phyloP scores from a whole-genome alignment of 768 basidiomycete species.

The Kondoa malvinella region DNA sequence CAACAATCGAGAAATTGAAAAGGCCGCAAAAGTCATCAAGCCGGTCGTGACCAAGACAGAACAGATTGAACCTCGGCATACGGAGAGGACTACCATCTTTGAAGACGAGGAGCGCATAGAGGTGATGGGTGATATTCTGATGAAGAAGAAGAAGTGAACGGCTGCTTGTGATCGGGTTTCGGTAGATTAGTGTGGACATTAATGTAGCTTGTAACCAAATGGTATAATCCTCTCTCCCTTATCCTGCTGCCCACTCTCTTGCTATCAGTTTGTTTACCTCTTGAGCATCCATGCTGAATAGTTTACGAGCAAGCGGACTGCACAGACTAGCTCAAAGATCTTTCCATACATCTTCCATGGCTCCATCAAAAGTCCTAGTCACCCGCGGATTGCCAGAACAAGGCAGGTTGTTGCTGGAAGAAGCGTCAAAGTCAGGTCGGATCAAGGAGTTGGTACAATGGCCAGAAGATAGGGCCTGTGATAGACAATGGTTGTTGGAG shows the following conservation, averaged over 20 bases:
- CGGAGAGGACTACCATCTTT: background rate
- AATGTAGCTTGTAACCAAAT: no score
- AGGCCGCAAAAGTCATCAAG: background rate
- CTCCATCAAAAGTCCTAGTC: constrained; percentile 2
- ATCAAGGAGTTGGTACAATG: background rate
- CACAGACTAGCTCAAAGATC: no score
- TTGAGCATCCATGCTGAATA: no score
- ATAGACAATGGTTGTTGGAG: constrained; percentile 54
- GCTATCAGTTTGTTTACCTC: no score
- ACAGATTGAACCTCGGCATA: background rate
- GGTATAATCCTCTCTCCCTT: no score
- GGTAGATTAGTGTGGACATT: no score
- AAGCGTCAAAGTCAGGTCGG: background rate
- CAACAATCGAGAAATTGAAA: background rate
- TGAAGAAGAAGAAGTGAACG: background rate
- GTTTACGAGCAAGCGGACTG: no score
- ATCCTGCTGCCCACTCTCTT: no score
- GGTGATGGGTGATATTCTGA: background rate
- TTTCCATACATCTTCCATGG: background rate
- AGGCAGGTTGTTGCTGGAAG: background rate
- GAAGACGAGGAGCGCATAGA: background rate
- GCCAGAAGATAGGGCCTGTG: constrained; percentile 33
- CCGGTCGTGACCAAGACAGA: background rate
- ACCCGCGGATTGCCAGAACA: background rate
- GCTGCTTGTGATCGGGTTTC: no score